Evolutionary conservation across 192 early-diverging fungal genomes (phyloP), one percentile per base, ranked within the genome.

Genomic region (Backusella parvicylindrica): DNA sequence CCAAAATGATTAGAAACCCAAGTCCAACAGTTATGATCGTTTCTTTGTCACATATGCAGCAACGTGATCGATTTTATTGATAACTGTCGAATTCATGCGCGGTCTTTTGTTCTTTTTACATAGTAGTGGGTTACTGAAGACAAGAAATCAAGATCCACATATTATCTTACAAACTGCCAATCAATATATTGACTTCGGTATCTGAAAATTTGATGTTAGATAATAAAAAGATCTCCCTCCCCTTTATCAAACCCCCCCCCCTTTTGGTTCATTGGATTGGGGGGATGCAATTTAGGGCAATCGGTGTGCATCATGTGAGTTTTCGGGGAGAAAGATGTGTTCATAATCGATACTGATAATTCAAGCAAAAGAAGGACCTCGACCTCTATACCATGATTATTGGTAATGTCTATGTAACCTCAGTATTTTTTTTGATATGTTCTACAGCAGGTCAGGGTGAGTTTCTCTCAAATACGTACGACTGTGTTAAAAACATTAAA

Each of bases 351-450:
- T 76, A 96, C 83, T 50, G 81, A 76, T 33, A n/a, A 88, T 90
- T 60, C 86, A 88, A 80, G 85, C n/a, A 85, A 68, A 95, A 96
- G 88, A 96, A 96, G 86, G 96, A 98, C 80, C 86, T 97, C 76
- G 97, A 95, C 69, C 85, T 98, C 35, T 96, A 95, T 77, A 95
- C 95, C 49, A 96, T 98, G 94, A 93, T 91, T 82, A 96, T 97
- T 85, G 94, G 93, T 41, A 84, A 86, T 3, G 91, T 89, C 7
- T 98, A 94, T 79, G 95, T 97, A 13, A 96, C 97, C 23, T 95
- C 95, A 1, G 92, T 96, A 3, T 3, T 35, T 35, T 2, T 35
- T 35, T 35, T 35, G 2, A 35, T 35, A 3, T 35, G 6, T 6
- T 35, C 33, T 3, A 35, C 33, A 35, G 33, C 33, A 35, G 33